Evolutionary conservation across 768 basidiomycete species (phyloP).

Genomic region (Mycena epipterygia): DNA sequence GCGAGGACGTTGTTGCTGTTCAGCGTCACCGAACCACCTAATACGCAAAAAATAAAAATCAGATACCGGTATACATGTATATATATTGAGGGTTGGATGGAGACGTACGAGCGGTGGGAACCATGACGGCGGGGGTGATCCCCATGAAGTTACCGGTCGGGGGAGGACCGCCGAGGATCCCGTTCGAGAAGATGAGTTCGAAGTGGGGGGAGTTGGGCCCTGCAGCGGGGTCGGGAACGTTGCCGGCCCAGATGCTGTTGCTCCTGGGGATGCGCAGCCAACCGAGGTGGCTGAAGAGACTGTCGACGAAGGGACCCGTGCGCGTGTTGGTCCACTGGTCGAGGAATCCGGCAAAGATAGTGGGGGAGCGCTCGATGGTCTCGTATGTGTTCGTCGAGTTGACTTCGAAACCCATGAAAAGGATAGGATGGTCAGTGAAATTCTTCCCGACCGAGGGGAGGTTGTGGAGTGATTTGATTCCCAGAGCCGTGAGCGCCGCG

Average conservation of each 20-base stretch:
- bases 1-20: slow-evolving; percentile 61
- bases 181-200: slow-evolving; percentile 21
- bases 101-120: background rate
- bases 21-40: slow-evolving; percentile 55
- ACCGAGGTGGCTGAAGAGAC: slow-evolving; percentile 38
- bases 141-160: slow-evolving; percentile 1
- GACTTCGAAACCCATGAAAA: slow-evolving; percentile 40
- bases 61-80: background rate
- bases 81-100: too few species aligned
- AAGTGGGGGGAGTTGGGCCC: slow-evolving; percentile 44
- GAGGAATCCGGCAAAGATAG: slow-evolving; percentile 37
- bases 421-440: too few species aligned
- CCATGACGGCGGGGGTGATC: background rate
- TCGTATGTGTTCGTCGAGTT: slow-evolving; percentile 45
- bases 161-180: background rate
- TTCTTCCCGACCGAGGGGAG: too few species aligned
- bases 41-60: too few species aligned
- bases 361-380: slow-evolving; percentile 34
- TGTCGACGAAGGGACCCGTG: slow-evolving; percentile 44
- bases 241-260: slow-evolving; percentile 31
- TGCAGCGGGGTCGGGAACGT: slow-evolving; percentile 17
- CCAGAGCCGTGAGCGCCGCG: too few species aligned
- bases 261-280: slow-evolving; percentile 38
- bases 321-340: slow-evolving; percentile 30
- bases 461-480: too few species aligned